A percentile compares a stretch with the other conserved stretches of the same genome.
Evolutionary conservation across 2,329 filamentous ascomycete genomes (phyloP).

Genomic region (Aspergillus jensenii): DNA sequence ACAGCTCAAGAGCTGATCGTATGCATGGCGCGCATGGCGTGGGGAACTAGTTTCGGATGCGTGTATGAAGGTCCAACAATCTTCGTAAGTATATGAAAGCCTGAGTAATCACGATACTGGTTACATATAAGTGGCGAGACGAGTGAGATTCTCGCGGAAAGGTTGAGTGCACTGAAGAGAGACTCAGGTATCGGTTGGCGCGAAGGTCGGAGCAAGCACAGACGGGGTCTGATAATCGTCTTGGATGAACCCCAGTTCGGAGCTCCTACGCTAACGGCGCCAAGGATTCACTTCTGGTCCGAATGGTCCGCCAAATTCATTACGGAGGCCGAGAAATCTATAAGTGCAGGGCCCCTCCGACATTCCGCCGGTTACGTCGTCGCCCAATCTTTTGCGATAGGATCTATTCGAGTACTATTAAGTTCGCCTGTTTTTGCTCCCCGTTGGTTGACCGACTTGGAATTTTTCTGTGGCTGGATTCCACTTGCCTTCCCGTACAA

Average conservation of each 20-base stretch:
- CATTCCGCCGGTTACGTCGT: conserved; percentile 28
- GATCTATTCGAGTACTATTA: not conserved
- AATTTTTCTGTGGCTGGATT: not conserved
- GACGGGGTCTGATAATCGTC: not conserved
- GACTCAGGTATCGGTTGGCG: not conserved
- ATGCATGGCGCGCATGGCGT: conserved; percentile 16
- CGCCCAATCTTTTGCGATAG: not conserved
- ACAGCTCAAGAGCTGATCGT: not conserved
- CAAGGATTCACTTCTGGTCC: conserved; percentile 11
- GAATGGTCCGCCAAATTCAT: not conserved
- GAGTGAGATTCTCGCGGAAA: not conserved
- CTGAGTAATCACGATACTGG: not conserved
- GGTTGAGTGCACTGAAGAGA: not conserved
- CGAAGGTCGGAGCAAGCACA: not conserved
- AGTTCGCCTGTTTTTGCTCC: not conserved
- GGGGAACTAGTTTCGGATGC: not conserved
- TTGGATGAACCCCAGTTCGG: not conserved
- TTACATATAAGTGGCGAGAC: not conserved
- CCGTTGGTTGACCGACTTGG: conserved; percentile 1
- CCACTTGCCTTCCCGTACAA: not conserved
- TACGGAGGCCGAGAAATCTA: conserved; percentile 23
- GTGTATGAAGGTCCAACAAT: not conserved
- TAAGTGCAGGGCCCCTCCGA: conserved; percentile 28
- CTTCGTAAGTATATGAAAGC: not conserved
- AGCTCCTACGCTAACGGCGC: not conserved